Base-by-base conservation (phyloP, 331 rosid genomes). In the Prunus yedoensis region DNA sequence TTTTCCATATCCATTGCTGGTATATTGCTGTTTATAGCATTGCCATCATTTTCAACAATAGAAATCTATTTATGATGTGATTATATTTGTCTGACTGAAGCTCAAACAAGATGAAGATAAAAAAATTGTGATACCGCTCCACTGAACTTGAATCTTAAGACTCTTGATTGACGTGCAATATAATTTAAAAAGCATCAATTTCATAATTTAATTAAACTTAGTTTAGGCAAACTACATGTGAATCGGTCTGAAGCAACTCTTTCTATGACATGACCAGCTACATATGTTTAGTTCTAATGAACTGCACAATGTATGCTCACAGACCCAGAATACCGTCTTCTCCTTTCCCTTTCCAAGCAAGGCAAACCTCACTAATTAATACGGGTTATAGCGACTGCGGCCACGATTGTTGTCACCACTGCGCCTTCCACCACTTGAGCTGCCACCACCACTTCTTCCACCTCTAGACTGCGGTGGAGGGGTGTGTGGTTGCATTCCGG, bases 401-500 rank as follows among this genome's bases (percentile, higher is more conserved):
- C 94, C 91, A 16, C 82, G 84, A 79, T 60, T 80, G 79, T 66
- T 77, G 61, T 80, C 88, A 41, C 81, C 68, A 52, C 71, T 11
- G 12, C 61, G 84, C 56, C 83, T 88, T 81, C 86, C 88, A 79
- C 87, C 85, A 68, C 84, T 76, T 43, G 89, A 83, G 80, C 85
- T 81, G 72, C 89, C 81, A 45, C 74, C 72, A n/a, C 88, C 74
- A 63, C 74, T 77, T 82, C 88, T 79, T 57, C 90, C 89, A 76
- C 83, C 79, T 66, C 74, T 82, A 59, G 85, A 41, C 27, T 71
- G 80, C 10, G 53, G 80, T 54, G 84, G 67, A 66, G 80, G 82
- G 25, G 71, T 8, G 2, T 65, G 89, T 27, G 79, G 82, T 72
- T 87, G 96, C 63, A 87, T 46, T 15, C 88, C 86, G 1, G 90